Evolutionary conservation across 176 grass and related monocot species (phyloP).

Genomic region (Ampelocalamus luodianensis): DNA sequence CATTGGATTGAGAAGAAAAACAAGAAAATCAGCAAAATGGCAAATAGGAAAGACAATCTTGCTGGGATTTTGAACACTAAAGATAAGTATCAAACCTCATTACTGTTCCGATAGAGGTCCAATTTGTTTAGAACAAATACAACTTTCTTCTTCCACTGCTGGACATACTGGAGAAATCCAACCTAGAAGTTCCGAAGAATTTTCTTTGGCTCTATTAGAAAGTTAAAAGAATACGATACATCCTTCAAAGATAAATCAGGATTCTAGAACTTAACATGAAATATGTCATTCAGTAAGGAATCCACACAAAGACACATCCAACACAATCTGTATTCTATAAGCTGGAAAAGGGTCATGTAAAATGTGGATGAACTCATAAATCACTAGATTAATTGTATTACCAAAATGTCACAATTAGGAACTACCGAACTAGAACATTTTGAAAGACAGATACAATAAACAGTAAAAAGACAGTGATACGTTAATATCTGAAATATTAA

Average conservation of each 20-base stretch:
- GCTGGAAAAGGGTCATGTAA: background rate
- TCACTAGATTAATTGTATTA: background rate
- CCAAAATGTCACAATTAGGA: background rate
- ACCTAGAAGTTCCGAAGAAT: slow-evolving; percentile 67
- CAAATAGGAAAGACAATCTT: slow-evolving; percentile 32
- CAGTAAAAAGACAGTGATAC: background rate
- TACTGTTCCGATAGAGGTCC: slow-evolving; percentile 81
- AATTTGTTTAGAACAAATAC: slow-evolving; percentile 96
- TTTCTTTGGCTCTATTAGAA: slow-evolving; percentile 11
- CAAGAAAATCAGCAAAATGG: slow-evolving; percentile 34
- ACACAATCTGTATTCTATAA: background rate
- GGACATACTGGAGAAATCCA: slow-evolving; percentile 82
- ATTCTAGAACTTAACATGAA: background rate
- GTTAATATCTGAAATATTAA: background rate
- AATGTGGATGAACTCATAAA: slow-evolving; percentile 1
- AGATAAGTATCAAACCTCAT: slow-evolving; percentile 68
- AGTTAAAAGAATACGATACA: slow-evolving; percentile 7
- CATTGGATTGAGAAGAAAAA: slow-evolving; percentile 47
- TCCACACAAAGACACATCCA: slow-evolving; percentile 19
- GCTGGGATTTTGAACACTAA: slow-evolving; percentile 39
- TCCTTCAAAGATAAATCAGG: slow-evolving; percentile 2
- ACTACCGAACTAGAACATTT: background rate
- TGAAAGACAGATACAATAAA: background rate
- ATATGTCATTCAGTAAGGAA: slow-evolving; percentile 13
- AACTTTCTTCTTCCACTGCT: slow-evolving; percentile 99